Evolutionary conservation across 495 filamentous ascomycete genomes (phyloP).

Genomic region (Xylona heveae): DNA sequence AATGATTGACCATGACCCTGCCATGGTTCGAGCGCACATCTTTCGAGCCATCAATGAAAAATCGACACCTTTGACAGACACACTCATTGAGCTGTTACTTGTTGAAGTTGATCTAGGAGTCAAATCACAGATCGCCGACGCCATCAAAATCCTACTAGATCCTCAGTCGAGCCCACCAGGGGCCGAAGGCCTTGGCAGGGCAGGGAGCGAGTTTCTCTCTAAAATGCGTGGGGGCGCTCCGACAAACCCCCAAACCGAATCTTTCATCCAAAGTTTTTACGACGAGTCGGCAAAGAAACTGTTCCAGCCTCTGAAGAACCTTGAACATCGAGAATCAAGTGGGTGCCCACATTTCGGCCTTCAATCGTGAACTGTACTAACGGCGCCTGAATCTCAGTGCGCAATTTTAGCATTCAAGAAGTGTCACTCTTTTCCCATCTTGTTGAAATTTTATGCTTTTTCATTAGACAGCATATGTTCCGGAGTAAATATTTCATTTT

Average conservation of each 20-base stretch:
- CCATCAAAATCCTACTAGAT: conserved; percentile 84
- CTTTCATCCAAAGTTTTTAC: conserved; percentile 74
- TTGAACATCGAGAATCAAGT: conserved; percentile 44
- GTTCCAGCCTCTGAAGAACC: conserved; percentile 67
- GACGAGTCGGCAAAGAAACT: conserved; percentile 70
- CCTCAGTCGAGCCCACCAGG: conserved; percentile 34
- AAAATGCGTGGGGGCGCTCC: conserved; percentile 7
- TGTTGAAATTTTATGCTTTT: conserved; percentile 88
- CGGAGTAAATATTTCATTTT: conserved; percentile 79
- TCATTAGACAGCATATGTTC: conserved; percentile 71
- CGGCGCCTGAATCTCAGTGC: conserved; percentile 23
- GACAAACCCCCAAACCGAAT: conserved; percentile 58
- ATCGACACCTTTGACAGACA: conserved; percentile 73
- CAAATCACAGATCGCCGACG: conserved; percentile 89
- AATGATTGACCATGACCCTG: conserved; percentile 86
- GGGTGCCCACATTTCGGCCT: too few relatives aligned
- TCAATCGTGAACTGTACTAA: background rate
- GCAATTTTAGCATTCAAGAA: conserved; percentile 49
- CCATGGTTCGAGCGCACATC: conserved; percentile 82
- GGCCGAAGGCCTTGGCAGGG: conserved; percentile 40
- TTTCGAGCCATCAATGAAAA: conserved; percentile 79
- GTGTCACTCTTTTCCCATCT: conserved; percentile 77
- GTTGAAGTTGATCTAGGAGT: conserved; percentile 84
- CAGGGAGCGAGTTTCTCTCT: conserved; percentile 30
- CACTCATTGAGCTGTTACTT: conserved; percentile 77